Percentiles rank a stretch among this genome's conserved stretches.
phyloP scores from a whole-genome alignment of 208 protist species.

The Tritrichomonas musculus region DNA sequence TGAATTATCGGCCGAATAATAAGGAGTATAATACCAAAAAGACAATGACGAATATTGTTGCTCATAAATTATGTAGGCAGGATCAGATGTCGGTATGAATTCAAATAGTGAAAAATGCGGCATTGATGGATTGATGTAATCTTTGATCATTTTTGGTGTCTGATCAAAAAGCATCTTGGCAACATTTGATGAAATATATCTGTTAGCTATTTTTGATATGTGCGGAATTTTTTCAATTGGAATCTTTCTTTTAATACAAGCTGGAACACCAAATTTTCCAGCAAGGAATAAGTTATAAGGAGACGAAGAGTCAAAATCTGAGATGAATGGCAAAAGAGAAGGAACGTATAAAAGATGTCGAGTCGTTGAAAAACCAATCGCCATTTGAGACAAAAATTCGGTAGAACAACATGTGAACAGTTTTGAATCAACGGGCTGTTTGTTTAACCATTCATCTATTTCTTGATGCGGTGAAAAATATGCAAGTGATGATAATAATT shows the following conservation, averaged over 20 bases:
- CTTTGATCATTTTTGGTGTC: neutral
- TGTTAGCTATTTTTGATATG: neutral
- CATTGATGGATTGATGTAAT: neutral
- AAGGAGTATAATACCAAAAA: neutral
- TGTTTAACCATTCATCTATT: slow-evolving; percentile 18
- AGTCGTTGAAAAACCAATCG: too few species aligned
- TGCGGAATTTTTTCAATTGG: neutral
- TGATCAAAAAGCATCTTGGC: neutral
- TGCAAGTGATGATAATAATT: neutral
- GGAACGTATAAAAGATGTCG: neutral
- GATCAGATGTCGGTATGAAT: neutral
- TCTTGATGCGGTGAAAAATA: neutral
- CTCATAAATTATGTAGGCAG: neutral
- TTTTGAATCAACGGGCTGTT: neutral
- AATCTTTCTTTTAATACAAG: neutral
- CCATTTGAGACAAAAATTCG: neutral
- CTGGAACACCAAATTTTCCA: neutral
- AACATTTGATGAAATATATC: neutral
- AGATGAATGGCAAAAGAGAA: neutral
- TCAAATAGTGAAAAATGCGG: neutral
- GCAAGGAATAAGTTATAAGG: neutral
- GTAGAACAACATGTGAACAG: neutral
- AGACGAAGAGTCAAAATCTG: neutral
- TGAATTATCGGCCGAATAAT: too few species aligned
- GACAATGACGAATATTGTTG: neutral